Base-by-base conservation (phyloP, 768 basidiomycete species). In the Auricularia cornea region DNA sequence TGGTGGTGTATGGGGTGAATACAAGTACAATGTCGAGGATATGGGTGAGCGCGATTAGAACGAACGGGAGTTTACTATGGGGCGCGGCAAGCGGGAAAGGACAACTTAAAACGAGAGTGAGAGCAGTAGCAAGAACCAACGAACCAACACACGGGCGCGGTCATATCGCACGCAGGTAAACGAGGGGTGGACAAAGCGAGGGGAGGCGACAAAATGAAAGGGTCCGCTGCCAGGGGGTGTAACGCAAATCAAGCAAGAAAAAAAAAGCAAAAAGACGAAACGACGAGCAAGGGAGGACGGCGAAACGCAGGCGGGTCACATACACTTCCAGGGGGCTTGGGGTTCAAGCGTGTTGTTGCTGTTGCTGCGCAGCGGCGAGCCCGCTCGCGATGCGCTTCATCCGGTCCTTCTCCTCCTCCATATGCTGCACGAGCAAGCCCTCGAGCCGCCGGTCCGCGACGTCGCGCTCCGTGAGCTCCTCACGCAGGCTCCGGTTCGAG, bases 401-500 rank as follows among this genome's bases (percentile, higher is more conserved):
- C 35, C 84, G 86, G 70, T 91, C 88, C 76, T 85, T 86, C 76
- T 94, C 92, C 60, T 86, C 81, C 75, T 89, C 88, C 78, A 93
- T 88, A 71, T 94, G 92, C 72, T 88, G 85, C 61, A 85, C 75
- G 60, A 94, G 75, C 84, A 94, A 82, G 65, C 90, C 91, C 71
- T 93, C 90, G 66, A 93, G 75, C 74, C 80, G 83, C 74, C 75
- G 79, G 65, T 87, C 71, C 31, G 85, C 84, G 72, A 65, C 70
- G 60, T 88, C 86, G 66, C 65, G 65, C 12, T 35, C 30, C 12
- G n/a, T 41, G 30, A 60, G 65, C 11, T 67, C 60, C 38, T 63
- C 56, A 12, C 54, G 40, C 60, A 60, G 54, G 29, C 52, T 62
- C n/a, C 38, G 33, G 33, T 33, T 63, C 48, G 60, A 60, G 31